Evolutionary conservation across 345 rosid species (phyloP).

Genomic region (Combretum micranthum): DNA sequence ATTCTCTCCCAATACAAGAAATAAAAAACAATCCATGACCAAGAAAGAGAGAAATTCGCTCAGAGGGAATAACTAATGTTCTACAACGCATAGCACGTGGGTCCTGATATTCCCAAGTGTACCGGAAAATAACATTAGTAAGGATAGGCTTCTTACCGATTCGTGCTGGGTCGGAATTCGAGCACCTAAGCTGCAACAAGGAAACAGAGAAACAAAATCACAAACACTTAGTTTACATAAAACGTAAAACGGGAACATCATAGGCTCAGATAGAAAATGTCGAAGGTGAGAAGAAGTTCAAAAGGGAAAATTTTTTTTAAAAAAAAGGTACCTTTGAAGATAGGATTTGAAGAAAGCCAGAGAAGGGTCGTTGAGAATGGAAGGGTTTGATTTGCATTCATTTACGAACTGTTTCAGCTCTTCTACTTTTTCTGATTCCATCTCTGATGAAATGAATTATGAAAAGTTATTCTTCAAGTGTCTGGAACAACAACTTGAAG

Average conservation of each 20-base stretch:
- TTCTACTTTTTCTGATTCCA: constrained; percentile 40
- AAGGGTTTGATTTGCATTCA: constrained; percentile 52
- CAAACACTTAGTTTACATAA: neutral
- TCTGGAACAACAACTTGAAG: too few relatives aligned
- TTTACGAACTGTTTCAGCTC: constrained; percentile 42
- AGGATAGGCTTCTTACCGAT: constrained; percentile 31
- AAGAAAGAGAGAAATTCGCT: too few relatives aligned
- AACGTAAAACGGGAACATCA: neutral
- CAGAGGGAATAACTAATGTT: neutral
- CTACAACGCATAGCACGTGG: neutral
- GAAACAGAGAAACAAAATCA: neutral
- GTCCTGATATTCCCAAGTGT: neutral
- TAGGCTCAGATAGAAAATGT: neutral
- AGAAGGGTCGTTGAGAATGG: constrained; percentile 54
- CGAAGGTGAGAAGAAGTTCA: neutral
- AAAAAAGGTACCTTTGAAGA: constrained; percentile 39
- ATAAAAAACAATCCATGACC: too few relatives aligned
- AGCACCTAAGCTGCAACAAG: constrained; percentile 60
- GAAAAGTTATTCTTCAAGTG: too few relatives aligned
- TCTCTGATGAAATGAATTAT: neutral
- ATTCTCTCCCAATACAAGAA: too few relatives aligned
- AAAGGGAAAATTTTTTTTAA: neutral
- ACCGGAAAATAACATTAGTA: neutral
- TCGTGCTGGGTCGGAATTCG: constrained; percentile 41
- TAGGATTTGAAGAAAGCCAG: constrained; percentile 62